A percentile compares a stretch with the other conserved stretches of the same genome.
phyloP scores from a whole-genome alignment of 768 basidiomycete species.

The Coprinellus micaceus region DNA sequence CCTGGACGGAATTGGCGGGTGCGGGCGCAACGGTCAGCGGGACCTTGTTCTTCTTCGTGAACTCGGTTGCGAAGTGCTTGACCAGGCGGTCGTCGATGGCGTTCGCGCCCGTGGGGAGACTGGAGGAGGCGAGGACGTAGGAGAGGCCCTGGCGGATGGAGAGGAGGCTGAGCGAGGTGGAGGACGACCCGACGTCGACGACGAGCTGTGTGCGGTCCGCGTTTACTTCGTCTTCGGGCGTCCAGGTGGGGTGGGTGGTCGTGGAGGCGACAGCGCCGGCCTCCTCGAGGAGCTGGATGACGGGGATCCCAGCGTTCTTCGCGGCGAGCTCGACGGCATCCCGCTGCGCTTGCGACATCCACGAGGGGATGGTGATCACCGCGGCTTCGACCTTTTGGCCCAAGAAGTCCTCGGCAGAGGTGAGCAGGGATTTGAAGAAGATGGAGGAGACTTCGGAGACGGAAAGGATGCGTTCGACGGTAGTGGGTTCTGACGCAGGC shows the following conservation, averaged over 20 bases:
- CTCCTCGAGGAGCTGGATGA: constrained; percentile 87
- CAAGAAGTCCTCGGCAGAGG: constrained; percentile 89
- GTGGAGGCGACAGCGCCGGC: constrained; percentile 70
- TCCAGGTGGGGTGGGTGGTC: constrained; percentile 46
- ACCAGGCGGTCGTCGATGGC: constrained; percentile 79
- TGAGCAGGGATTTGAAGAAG: constrained; percentile 79
- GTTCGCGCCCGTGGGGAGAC: constrained; percentile 53
- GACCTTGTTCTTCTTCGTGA: constrained; percentile 92
- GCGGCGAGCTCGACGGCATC: constrained; percentile 72
- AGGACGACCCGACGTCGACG: constrained; percentile 78
- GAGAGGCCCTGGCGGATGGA: constrained; percentile 74
- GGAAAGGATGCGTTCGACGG: constrained; percentile 67
- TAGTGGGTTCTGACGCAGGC: constrained; percentile 68
- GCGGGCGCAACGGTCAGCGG: constrained; percentile 63
- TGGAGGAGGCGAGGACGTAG: constrained; percentile 53
- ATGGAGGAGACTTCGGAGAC: constrained; percentile 80
- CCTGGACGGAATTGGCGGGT: constrained; percentile 39
- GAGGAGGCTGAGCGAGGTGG: constrained; percentile 64
- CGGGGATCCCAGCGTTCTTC: constrained; percentile 73
- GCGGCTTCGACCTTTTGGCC: constrained; percentile 75
- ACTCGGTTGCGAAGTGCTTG: constrained; percentile 91
- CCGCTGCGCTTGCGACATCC: constrained; percentile 66
- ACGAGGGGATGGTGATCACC: constrained; percentile 79
- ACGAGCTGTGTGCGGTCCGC: constrained; percentile 75
- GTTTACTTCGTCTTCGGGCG: constrained; percentile 31